Evolutionary conservation across 2,329 filamentous ascomycete genomes (phyloP), one percentile per base, ranked within the genome.

Genomic region (Xylaria arbuscula): DNA sequence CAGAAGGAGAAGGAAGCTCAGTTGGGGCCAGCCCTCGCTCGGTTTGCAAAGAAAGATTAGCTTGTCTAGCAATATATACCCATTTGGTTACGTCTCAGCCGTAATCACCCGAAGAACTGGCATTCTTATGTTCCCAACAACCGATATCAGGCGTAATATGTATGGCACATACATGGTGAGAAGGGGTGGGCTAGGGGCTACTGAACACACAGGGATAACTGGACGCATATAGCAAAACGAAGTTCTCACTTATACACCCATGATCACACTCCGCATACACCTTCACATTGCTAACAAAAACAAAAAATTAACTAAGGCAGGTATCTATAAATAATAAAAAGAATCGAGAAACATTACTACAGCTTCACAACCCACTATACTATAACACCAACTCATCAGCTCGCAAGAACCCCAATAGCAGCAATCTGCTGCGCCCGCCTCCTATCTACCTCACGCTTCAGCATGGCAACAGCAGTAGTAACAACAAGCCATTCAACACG

Each of bases 1-100:
- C 81, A 83, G 56, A 76, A 89, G 77, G 88, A 93, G 79, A 85
- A 86, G 73, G 87, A 92, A 79, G 87, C 86, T 67, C 91, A 95
- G 73, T 84, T 98, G 72, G 96, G 96, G 0, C 94, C 95, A 69
- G 93, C 94, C 56, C 81, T 99, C 78, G 90, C 89, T 67, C 87
- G 96, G 74, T 99, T 99, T 83, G 93, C 90, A 17, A 89, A 88
- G 80, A 94, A 90, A 80, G 88, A 87, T 66, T 87, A 82, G 77
- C n/a, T 48, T 57, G 36, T 13, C 19, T 56, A 47, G 10, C 11
- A 58, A 70, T 57, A 68, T 63, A 70, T 68, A 72, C 65, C 65
- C 62, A 54, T 64, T 66, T 48, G 24, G 58, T 64, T 54, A 40
- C 42, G 10, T 60, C 15, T n/a, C 10, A 32, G 36, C 42, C 0